A percentile compares a stretch with the other conserved stretches of the same genome.
phyloP scores from a whole-genome alignment of 108 stramenopile genomes.

The Asterionellopsis glacialis region DNA sequence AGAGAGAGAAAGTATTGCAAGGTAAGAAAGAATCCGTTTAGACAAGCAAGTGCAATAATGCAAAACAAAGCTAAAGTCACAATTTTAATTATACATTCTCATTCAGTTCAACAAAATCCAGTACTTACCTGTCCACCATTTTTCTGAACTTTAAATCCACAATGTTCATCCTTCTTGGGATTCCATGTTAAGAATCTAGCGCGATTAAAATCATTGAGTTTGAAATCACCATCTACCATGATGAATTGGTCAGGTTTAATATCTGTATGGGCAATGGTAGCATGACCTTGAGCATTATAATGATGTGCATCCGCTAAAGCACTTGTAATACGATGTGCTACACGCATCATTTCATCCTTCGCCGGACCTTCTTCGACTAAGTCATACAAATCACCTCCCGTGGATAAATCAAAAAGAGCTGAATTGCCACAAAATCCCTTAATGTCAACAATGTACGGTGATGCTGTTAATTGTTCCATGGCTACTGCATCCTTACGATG shows the following conservation, averaged over 20 bases:
- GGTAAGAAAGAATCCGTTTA: no score
- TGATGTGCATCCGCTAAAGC: slow-evolving; percentile 60
- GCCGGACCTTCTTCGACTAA: slow-evolving; percentile 28
- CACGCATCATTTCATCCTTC: slow-evolving; percentile 31
- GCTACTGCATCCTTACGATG: slow-evolving; percentile 74
- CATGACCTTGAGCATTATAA: slow-evolving; percentile 27
- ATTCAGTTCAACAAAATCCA: no score
- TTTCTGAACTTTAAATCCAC: slow-evolving; percentile 45
- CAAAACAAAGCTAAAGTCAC: slow-evolving; percentile 1
- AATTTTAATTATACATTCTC: no score
- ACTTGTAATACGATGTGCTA: slow-evolving; percentile 59
- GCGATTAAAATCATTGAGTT: slow-evolving; percentile 75
- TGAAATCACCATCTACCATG: slow-evolving; percentile 45
- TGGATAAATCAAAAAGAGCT: slow-evolving; percentile 63
- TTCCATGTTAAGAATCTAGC: slow-evolving; percentile 49
- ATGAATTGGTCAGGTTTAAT: slow-evolving; percentile 51
- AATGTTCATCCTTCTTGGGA: slow-evolving; percentile 27
- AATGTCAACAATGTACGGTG: slow-evolving; percentile 59
- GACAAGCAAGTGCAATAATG: no score
- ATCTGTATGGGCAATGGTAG: slow-evolving; percentile 69
- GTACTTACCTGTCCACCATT: slow-evolving; percentile 39
- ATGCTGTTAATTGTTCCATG: slow-evolving; percentile 34
- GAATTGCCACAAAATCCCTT: slow-evolving; percentile 63
- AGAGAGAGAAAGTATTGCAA: no score
- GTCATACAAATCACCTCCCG: slow-evolving; percentile 45